Conservation (phyloP, 2,329 filamentous ascomycete species). For the Fusarium sarcochroum region DNA sequence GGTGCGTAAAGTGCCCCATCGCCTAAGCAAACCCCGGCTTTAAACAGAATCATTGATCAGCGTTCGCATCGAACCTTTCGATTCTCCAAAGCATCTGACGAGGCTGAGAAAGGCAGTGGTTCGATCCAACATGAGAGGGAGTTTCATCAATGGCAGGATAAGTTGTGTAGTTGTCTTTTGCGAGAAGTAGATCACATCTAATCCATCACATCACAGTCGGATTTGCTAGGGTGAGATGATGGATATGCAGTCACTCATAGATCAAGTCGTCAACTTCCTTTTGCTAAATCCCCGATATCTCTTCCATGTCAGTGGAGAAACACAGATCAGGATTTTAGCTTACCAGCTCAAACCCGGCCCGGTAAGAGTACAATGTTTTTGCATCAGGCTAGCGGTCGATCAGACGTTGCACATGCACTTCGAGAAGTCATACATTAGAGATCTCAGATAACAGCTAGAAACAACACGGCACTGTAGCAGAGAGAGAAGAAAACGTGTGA, state of each 20-base stretch:
- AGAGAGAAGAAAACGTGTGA: conserved; percentile 31
- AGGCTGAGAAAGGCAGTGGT: conserved; percentile 41
- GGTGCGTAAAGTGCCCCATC: conserved; percentile 36
- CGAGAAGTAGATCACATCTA: conserved; percentile 34
- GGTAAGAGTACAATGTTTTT: conserved; percentile 39
- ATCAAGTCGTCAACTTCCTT: conserved; percentile 8
- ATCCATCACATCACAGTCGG: conserved; percentile 40
- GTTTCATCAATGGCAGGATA: conserved; percentile 26
- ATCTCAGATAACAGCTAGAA: conserved; percentile 37
- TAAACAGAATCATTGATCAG: conserved; percentile 27
- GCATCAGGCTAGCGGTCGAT: conserved; percentile 42
- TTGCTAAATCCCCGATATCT: conserved; percentile 9
- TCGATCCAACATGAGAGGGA: conserved; percentile 38
- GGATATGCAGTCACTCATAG: conserved; percentile 13
- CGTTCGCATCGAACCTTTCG: conserved; percentile 46
- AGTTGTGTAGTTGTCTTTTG: conserved; percentile 4
- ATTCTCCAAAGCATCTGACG: conserved; percentile 48
- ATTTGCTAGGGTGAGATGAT: conserved; percentile 19
- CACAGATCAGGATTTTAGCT: conserved; percentile 19
- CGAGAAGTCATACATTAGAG: conserved; percentile 29
- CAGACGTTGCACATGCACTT: conserved; percentile 43
- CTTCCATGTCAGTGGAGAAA: conserved; percentile 7
- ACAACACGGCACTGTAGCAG: conserved; percentile 14
- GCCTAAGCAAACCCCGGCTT: conserved; percentile 30
- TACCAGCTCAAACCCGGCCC: conserved; percentile 42